Evolutionary conservation across 306 rosid species (phyloP), one percentile per base, ranked within the genome.

Genomic region (Fagus crenata): DNA sequence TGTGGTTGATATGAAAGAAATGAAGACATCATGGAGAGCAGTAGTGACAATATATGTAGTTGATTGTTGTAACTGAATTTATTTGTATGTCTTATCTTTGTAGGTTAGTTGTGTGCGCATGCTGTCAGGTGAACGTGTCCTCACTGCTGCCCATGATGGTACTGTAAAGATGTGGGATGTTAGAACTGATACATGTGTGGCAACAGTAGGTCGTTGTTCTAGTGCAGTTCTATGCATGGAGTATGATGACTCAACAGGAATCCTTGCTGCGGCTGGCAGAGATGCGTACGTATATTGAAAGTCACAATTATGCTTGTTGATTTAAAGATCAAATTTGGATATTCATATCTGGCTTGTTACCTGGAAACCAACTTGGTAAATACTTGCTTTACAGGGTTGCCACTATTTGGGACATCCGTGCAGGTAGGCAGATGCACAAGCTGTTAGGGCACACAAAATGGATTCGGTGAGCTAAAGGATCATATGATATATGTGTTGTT

Each of bases 121-220:
- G 90, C 89, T 95, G 80, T 95, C 99, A 13, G 99, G 97, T 65
- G 99, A 95, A 80, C 99, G 99, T 70, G 99, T 92, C 73, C 89
- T 95, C 71, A 89, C 97, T 53, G 92, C 99, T 71, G 93, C 97
- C 39, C 96, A 95, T 80, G 99, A 95, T 85, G 99, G 99, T 72
- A 90, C 92, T 76, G 97, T 95, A 84, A 95, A 95, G 85, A 95
- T 95, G 99, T 95, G 97, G 97, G 99, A 95, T 81, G 97, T 95
- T 53, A 89, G 99, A 89, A 95, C 99, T 63, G 97, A 95, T 85
- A 90, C 91, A 61, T 95, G 99, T 86, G 99, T 92, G 75, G 99
- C 97, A 77, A 92, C 99, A 53, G 97, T 95, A 86, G 99, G 99
- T 53, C 97, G 97, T 67, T 89, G 96, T 89, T 88, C 97, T 78